phyloP scores from a whole-genome alignment of 768 basidiomycete genomes.

The Lentinula aciculospora region DNA sequence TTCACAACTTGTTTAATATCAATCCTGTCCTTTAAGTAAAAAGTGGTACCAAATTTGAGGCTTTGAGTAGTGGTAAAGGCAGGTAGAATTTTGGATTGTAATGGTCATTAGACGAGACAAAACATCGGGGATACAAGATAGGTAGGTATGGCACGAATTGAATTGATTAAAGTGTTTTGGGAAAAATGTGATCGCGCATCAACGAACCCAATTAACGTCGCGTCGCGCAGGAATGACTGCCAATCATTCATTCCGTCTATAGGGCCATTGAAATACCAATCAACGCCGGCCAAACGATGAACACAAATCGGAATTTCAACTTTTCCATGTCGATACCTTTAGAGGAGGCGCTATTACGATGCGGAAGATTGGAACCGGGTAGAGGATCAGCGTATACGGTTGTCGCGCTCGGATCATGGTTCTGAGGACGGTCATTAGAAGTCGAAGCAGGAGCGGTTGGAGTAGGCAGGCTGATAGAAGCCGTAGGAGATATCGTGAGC shows the following conservation, averaged over 20 bases:
- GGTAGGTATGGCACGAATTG: background rate
- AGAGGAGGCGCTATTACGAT: slow-evolving; percentile 3
- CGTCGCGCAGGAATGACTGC: background rate
- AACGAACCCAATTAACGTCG: background rate
- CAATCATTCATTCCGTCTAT: slow-evolving; percentile 12
- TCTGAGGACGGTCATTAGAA: background rate
- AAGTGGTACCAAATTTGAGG: no score
- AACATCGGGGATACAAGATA: no score
- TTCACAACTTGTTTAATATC: background rate
- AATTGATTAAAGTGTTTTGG: no score
- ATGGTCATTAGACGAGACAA: no score
- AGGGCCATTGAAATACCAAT: slow-evolving; percentile 53
- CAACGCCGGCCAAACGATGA: slow-evolving; percentile 51
- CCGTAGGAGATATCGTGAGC: background rate
- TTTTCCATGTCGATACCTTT: slow-evolving; percentile 24
- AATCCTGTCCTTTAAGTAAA: no score
- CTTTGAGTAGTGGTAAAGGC: no score
- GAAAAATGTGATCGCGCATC: no score
- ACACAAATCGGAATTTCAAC: slow-evolving; percentile 41
- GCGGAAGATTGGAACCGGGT: background rate
- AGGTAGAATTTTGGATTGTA: no score
- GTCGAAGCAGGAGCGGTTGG: background rate
- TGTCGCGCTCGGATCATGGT: background rate
- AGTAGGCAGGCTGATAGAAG: background rate
- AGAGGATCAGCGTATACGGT: slow-evolving; percentile 5